These are phyloP conservation scores for Neonectria faginata DNA, from an alignment of 2,329 filamentous ascomycete genomes.

Conservation along the genomic window DNA sequence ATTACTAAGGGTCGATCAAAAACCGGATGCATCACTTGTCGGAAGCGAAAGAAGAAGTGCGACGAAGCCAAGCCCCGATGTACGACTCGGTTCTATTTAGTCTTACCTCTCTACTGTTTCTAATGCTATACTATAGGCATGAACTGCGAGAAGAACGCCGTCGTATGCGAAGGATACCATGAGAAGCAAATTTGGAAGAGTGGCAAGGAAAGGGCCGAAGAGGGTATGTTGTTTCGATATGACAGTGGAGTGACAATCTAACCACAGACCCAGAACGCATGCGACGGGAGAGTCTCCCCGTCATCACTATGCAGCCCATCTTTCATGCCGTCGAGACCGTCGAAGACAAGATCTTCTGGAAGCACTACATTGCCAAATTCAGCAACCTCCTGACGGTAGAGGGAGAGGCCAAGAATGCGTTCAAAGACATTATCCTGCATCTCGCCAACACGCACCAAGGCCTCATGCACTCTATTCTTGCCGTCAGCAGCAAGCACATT, in stretches of 20 bases:
- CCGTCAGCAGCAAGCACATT: conserved; percentile 82
- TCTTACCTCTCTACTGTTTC: conserved; percentile 10
- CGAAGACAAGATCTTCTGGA: conserved; percentile 83
- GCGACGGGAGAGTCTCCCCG: conserved; percentile 61
- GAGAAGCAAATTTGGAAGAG: conserved; percentile 90
- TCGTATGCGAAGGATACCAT: conserved; percentile 90
- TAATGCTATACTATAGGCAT: conserved; percentile 65
- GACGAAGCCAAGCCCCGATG: conserved; percentile 76
- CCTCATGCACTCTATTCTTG: conserved; percentile 91
- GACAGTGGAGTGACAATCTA: conserved; percentile 16
- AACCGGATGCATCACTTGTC: conserved; percentile 75
- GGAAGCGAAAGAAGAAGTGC: conserved; percentile 78
- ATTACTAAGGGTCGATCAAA: conserved; percentile 81
- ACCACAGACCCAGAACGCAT: conserved; percentile 58
- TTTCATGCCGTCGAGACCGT: conserved; percentile 85
- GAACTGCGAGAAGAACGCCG: conserved; percentile 94
- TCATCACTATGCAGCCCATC: conserved; percentile 71
- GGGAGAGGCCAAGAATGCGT: conserved; percentile 83
- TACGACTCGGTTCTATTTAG: conserved; percentile 47
- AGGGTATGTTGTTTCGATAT: conserved; percentile 61
- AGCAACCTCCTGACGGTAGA: conserved; percentile 86
- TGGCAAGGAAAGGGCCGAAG: conserved; percentile 80
- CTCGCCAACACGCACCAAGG: conserved; percentile 84
- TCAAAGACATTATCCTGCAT: conserved; percentile 84
- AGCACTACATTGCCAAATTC: conserved; percentile 83